Conservation (phyloP, 352 stramenopile species). For the Phytophthora pistaciae region DNA sequence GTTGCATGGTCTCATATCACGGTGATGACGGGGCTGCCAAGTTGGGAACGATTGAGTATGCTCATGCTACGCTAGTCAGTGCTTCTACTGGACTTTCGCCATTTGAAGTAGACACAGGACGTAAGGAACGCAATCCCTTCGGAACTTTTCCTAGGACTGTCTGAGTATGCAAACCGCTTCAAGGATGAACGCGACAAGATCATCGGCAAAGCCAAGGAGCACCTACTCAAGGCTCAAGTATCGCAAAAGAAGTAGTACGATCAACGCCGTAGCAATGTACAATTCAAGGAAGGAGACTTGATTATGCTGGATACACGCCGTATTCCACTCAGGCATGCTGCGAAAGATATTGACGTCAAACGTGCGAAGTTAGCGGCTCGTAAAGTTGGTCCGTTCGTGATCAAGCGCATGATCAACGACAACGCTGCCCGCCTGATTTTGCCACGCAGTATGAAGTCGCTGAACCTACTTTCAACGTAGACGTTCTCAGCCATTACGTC, state of each 20-base stretch:
- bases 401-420: no score
- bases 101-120: slow-evolving; percentile 20
- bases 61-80: slow-evolving; percentile 20
- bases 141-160: background rate
- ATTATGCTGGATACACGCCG: slow-evolving; percentile 11
- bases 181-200: slow-evolving; percentile 12
- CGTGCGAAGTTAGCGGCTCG: no score
- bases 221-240: slow-evolving; percentile 8
- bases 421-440: no score
- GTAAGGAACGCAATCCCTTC: slow-evolving; percentile 6
- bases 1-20: slow-evolving; percentile 24
- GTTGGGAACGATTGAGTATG: slow-evolving; percentile 22
- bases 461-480: no score
- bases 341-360: background rate
- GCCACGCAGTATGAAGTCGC: no score
- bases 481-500: no score
- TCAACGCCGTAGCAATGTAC: slow-evolving; percentile 1
- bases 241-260: slow-evolving; percentile 13
- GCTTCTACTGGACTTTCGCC: slow-evolving; percentile 17
- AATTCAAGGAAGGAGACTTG: slow-evolving; percentile 5
- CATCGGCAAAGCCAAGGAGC: slow-evolving; percentile 3
- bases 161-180: slow-evolving; percentile 18
- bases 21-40: slow-evolving; percentile 15
- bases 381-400: no score
- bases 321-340: slow-evolving; percentile 1